These are phyloP conservation scores for Guillardia theta DNA, from an alignment of 78 protist genomes.

Conservation along the genomic window DNA sequence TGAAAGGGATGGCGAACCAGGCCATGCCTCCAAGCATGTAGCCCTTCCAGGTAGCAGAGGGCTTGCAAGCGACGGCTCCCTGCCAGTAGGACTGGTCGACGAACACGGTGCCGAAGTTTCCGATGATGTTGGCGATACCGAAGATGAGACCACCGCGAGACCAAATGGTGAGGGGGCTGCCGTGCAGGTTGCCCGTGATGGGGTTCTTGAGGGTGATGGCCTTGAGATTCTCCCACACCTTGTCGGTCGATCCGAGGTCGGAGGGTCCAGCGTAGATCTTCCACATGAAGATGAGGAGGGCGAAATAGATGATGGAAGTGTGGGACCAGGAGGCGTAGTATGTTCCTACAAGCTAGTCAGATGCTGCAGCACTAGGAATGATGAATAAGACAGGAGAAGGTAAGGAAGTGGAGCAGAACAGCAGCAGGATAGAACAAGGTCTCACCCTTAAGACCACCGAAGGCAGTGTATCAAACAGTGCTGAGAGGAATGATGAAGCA, in stretches of 20 bases:
- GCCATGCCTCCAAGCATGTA: conserved; percentile 39
- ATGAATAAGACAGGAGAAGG: not conserved
- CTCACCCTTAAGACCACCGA: too few species aligned
- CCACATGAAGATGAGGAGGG: not conserved
- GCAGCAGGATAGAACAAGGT: not conserved
- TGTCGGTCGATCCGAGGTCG: not conserved
- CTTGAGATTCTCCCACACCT: not conserved
- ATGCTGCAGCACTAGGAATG: not conserved
- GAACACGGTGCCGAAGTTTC: conserved; percentile 26
- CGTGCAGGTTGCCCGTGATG: not conserved
- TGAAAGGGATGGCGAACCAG: conserved; percentile 48
- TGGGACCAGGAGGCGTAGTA: not conserved
- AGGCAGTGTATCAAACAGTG: not conserved
- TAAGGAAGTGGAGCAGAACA: not conserved
- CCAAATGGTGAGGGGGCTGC: not conserved
- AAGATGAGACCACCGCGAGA: conserved; percentile 31
- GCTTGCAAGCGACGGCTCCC: conserved; percentile 32
- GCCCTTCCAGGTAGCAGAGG: not conserved
- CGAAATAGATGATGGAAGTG: not conserved
- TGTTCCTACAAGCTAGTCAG: not conserved
- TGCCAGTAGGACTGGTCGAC: conserved; percentile 56
- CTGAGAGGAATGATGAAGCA: conserved; percentile 15
- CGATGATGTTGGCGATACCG: conserved; percentile 49
- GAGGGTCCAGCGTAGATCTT: not conserved
- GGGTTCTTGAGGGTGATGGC: not conserved